These are phyloP conservation scores for Ceratocystis lukuohia DNA, from an alignment of 2,329 filamentous ascomycete genomes.

Conservation along the genomic window DNA sequence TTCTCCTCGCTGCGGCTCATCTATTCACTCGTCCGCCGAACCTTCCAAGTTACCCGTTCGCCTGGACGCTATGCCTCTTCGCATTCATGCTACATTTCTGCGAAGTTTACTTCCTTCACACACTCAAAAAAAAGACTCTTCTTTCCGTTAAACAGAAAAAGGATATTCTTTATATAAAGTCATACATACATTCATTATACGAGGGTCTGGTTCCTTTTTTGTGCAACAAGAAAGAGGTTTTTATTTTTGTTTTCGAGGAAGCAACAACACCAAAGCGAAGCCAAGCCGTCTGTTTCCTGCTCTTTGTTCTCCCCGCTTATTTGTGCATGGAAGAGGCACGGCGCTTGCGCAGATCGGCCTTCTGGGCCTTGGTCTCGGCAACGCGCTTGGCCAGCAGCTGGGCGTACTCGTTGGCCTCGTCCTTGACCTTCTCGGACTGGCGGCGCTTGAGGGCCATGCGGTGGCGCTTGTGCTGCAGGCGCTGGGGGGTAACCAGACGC, in stretches of 20 bases:
- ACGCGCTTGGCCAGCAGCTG: slow-evolving; percentile 95
- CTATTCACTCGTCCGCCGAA: too few species aligned
- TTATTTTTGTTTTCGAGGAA: slow-evolving; percentile 14
- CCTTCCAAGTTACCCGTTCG: too few species aligned
- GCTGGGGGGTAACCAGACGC: slow-evolving; percentile 97
- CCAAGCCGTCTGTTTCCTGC: background rate
- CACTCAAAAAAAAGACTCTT: too few species aligned
- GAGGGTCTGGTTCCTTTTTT: background rate
- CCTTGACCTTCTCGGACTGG: slow-evolving; percentile 92
- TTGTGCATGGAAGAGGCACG: slow-evolving; percentile 91
- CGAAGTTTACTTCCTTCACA: background rate
- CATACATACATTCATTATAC: background rate
- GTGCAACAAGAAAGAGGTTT: slow-evolving; percentile 6
- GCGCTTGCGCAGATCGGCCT: slow-evolving; percentile 91
- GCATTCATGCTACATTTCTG: background rate
- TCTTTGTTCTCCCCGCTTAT: slow-evolving; percentile 37
- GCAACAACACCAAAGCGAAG: background rate
- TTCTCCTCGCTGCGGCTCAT: too few species aligned
- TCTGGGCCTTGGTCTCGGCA: slow-evolving; percentile 85
- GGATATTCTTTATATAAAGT: background rate
- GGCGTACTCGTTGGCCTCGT: slow-evolving; percentile 97
- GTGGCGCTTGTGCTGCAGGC: slow-evolving; percentile 99
- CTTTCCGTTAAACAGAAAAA: background rate
- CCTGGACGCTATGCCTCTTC: too few species aligned
- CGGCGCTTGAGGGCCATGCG: slow-evolving; percentile 96